A percentile compares a stretch with the other conserved stretches of the same genome.
Conservation (phyloP, 192 early-diverging fungal genomes). For the Radiomyces spectabilis region DNA sequence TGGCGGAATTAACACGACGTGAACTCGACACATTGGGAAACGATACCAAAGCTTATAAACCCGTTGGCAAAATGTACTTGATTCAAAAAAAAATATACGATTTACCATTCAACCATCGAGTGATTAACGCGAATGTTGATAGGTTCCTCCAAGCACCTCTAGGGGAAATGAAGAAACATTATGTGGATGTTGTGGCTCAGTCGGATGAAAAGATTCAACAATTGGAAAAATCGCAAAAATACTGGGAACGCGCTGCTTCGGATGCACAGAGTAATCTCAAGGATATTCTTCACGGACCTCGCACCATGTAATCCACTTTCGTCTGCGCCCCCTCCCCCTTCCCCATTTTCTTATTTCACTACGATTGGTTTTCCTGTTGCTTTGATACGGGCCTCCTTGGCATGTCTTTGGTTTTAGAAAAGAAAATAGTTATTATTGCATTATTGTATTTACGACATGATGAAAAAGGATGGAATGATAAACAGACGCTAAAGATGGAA, state of each 20-base stretch:
- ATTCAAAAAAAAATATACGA: not conserved
- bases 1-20: slow-evolving; percentile 59
- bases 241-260: slow-evolving; percentile 26
- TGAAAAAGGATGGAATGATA: no score
- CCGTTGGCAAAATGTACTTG: slow-evolving; percentile 67
- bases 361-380: no score
- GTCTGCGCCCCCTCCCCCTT: no score
- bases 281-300: slow-evolving; percentile 31
- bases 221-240: slow-evolving; percentile 33
- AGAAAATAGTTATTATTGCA: no score
- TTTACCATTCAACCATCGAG: no score
- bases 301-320: slow-evolving; percentile 7
- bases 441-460: no score
- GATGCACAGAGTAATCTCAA: slow-evolving; percentile 33
- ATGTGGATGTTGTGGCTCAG: slow-evolving; percentile 4
- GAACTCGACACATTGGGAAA: slow-evolving; percentile 49
- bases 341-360: no score
- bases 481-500: no score
- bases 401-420: no score
- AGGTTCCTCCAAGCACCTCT: slow-evolving; percentile 31
- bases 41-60: slow-evolving; percentile 56
- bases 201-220: slow-evolving; percentile 24
- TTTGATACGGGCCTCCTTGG: no score
- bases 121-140: not conserved
- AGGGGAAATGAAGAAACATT: slow-evolving; percentile 19